Conservation (phyloP, 805 yeast genomes). For the Lipomyces yamanashiensis region DNA sequence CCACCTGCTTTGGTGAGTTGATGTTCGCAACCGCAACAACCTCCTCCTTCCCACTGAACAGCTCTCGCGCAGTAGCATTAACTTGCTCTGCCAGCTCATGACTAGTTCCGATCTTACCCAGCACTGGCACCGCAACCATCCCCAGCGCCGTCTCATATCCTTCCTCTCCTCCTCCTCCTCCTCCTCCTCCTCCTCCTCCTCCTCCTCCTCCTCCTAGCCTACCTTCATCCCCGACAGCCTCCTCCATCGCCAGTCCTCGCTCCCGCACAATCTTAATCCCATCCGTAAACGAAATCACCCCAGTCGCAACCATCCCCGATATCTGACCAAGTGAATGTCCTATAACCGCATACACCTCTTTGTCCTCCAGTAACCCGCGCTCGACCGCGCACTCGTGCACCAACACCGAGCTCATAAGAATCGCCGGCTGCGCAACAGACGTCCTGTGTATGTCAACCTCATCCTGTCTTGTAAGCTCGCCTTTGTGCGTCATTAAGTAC, state of each 20-base stretch:
- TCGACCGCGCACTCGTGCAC: slow-evolving; percentile 1
- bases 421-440: slow-evolving; percentile 30
- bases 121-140: slow-evolving; percentile 28
- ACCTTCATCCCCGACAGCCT: slow-evolving; percentile 7
- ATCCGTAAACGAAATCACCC: slow-evolving; percentile 22
- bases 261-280: slow-evolving; percentile 25
- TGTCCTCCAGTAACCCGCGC: not conserved
- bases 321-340: slow-evolving; percentile 37
- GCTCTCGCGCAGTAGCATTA: not conserved
- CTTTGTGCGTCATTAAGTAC: not conserved
- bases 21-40: slow-evolving; percentile 28
- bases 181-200: slow-evolving; percentile 22
- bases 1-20: slow-evolving; percentile 31
- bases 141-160: slow-evolving; percentile 21
- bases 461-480: not conserved
- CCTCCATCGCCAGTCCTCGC: slow-evolving; percentile 33
- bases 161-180: not conserved
- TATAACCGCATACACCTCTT: slow-evolving; percentile 8
- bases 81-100: not conserved
- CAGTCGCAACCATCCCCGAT: slow-evolving; percentile 31
- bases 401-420: slow-evolving; percentile 20
- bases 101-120: not conserved
- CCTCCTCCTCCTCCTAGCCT: not conserved
- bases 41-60: not conserved
- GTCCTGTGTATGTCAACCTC: slow-evolving; percentile 24